Conservation (phyloP, 2,329 filamentous ascomycete genomes). For the Annulohypoxylon truncatum region DNA sequence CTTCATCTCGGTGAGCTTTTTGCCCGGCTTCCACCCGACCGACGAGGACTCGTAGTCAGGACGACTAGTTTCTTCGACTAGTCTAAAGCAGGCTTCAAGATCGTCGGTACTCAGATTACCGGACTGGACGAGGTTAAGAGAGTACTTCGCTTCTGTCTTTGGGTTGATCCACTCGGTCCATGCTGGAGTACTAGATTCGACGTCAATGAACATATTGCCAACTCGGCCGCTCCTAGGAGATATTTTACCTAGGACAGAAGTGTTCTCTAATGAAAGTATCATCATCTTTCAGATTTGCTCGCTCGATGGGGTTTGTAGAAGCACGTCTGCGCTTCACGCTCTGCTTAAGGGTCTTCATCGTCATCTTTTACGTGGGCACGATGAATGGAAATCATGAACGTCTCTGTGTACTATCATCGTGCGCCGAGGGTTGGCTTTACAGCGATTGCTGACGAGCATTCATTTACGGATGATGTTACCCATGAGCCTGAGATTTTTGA, state of each 20-base stretch:
- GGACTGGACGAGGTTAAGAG: constrained; percentile 58
- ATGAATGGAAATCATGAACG: not conserved
- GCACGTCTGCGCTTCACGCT: constrained; percentile 47
- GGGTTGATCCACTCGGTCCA: constrained; percentile 65
- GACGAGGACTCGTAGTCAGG: constrained; percentile 72
- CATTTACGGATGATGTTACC: not conserved
- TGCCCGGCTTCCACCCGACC: constrained; percentile 69
- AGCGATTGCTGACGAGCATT: not conserved
- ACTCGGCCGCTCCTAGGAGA: not conserved
- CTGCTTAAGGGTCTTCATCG: constrained; percentile 39
- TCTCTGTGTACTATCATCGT: constrained; percentile 18
- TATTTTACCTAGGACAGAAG: constrained; percentile 59
- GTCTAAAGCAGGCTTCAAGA: constrained; percentile 63
- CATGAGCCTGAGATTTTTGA: not conserved
- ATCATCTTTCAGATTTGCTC: constrained; percentile 61
- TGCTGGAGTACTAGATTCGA: constrained; percentile 27
- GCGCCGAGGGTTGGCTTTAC: not conserved
- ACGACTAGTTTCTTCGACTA: constrained; percentile 73
- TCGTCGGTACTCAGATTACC: constrained; percentile 56
- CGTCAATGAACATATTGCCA: constrained; percentile 7
- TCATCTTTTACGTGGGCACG: not conserved
- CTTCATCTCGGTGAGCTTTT: constrained; percentile 76
- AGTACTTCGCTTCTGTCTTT: constrained; percentile 54
- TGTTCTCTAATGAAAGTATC: constrained; percentile 62
- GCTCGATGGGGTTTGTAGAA: constrained; percentile 56